A percentile compares a stretch with the other conserved stretches of the same genome.
Evolutionary conservation across 2,329 filamentous ascomycete genomes (phyloP).

Genomic region (Fusarium sp.): DNA sequence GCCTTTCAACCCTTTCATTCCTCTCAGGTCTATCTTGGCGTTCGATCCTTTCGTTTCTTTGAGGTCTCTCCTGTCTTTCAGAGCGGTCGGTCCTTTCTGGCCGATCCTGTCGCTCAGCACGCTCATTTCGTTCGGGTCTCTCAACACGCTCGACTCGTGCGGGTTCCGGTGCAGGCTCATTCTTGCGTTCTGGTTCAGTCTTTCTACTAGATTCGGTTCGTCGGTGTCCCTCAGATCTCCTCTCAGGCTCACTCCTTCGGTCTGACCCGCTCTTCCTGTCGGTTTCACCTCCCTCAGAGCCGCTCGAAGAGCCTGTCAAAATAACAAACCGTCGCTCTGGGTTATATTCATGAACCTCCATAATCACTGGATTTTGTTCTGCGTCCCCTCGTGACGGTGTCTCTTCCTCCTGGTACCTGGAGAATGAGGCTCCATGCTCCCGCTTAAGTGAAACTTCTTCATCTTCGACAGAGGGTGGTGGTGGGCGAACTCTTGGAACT

Average conservation of each 20-base stretch:
- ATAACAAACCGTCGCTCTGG: slow-evolving; percentile 75
- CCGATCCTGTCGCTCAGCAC: not conserved
- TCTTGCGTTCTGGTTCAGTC: slow-evolving; percentile 10
- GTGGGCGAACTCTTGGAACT: slow-evolving; percentile 61
- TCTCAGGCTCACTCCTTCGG: slow-evolving; percentile 18
- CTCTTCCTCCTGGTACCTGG: slow-evolving; percentile 61
- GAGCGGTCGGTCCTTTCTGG: not conserved
- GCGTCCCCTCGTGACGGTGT: slow-evolving; percentile 71
- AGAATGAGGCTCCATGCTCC: slow-evolving; percentile 63
- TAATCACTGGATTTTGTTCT: slow-evolving; percentile 76
- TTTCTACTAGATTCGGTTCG: slow-evolving; percentile 18
- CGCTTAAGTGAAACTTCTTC: slow-evolving; percentile 71
- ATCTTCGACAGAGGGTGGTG: slow-evolving; percentile 76
- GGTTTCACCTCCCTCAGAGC: slow-evolving; percentile 44
- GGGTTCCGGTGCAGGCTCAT: slow-evolving; percentile 14
- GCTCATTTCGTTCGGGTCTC: not conserved
- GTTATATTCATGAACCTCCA: slow-evolving; percentile 71
- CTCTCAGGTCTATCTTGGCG: slow-evolving; percentile 17
- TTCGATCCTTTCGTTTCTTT: slow-evolving; percentile 27
- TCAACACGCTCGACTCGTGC: slow-evolving; percentile 29
- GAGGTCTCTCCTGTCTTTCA: slow-evolving; percentile 9
- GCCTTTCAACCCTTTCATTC: not conserved
- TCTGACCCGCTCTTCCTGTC: slow-evolving; percentile 41
- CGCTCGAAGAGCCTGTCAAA: slow-evolving; percentile 55
- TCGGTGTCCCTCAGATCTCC: slow-evolving; percentile 5